Base-by-base conservation (phyloP, 2,329 filamentous ascomycete genomes). In the Penicillium expansum region DNA sequence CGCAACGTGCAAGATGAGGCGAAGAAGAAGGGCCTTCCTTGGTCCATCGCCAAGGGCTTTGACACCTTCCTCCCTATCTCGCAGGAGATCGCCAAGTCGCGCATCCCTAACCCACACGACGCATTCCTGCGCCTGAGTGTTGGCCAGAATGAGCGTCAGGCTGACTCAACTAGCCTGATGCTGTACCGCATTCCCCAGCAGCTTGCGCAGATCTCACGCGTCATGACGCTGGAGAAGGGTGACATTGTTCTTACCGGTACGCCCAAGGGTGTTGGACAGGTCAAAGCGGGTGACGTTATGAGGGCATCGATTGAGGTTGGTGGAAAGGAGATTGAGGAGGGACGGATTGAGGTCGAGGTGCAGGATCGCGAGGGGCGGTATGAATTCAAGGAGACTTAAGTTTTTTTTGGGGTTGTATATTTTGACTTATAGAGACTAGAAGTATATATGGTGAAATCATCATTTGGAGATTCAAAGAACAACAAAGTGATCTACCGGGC, bases 211-310 rank as follows among this genome's bases (percentile, higher is more conserved):
- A 96, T 99, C 71, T 94, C 91, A 63, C 88, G 88, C 72, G 92
- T 97, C 56, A 97, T 97, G 92, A 92, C 91, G 9, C 81, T 99
- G 57, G 88, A 96, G 76, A 85, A 89, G 69, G 94, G 93, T 48
- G 94, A 99, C 75, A 87, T 99, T 69, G 86, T 99, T 48, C 79
- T 99, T 66, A 99, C 94, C n/a, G 94, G 94, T 18, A 99, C 94
- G 49, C 94, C 94, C 48, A 97, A 97, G 78, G 94, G 94, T 13
- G 94, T 99, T 1, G 94, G 94, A 1, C 82, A 87, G 20, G 92
- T 96, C 1, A 85, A 86, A 58, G 86, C 90, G 1, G 94, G 94
- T 2, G 92, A 99, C 77, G 81, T 93, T 32, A 91, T 99, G 83
- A 87, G 83, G 62, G 92, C 90, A 27, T 92, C 92, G 4, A 81